Evolutionary conservation across 352 stramenopile species (phyloP).

Genomic region (Globisporangium camurandrum): DNA sequence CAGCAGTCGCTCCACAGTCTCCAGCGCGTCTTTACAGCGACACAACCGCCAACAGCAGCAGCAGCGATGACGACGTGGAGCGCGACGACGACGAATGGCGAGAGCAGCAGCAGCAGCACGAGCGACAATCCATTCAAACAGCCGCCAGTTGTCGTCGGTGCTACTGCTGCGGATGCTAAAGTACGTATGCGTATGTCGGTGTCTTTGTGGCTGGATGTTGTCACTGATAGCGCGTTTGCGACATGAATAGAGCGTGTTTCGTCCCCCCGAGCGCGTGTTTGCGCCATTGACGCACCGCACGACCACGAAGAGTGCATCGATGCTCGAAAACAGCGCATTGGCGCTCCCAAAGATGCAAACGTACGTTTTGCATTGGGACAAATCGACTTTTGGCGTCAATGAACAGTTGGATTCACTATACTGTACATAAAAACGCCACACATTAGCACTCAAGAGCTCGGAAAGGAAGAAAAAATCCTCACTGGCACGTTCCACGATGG

Average conservation of each 20-base stretch:
- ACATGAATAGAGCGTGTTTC: conserved; percentile 22
- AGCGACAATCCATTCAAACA: conserved; percentile 47
- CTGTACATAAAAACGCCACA: too few species aligned
- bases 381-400: too few species aligned
- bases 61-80: too few species aligned
- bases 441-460: conserved; percentile 31
- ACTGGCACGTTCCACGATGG: conserved; percentile 55
- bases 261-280: conserved; percentile 23
- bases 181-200: background rate
- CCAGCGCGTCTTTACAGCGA: conserved; percentile 28
- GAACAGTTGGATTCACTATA: too few species aligned
- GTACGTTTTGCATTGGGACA: conserved; percentile 15
- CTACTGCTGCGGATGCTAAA: background rate
- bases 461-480: conserved; percentile 63
- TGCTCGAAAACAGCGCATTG: conserved; percentile 25
- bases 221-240: background rate
- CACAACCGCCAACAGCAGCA: too few species aligned
- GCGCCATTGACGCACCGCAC: conserved; percentile 28
- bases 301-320: conserved; percentile 29
- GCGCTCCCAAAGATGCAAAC: conserved; percentile 31
- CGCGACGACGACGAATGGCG: too few species aligned
- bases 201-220: background rate
- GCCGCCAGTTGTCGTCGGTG: conserved; percentile 24
- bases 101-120: too few species aligned
- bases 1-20: conserved; percentile 49